These are phyloP conservation scores for Auricularia auricula-judae DNA, from an alignment of 768 basidiomycete genomes.

Conservation along the genomic window DNA sequence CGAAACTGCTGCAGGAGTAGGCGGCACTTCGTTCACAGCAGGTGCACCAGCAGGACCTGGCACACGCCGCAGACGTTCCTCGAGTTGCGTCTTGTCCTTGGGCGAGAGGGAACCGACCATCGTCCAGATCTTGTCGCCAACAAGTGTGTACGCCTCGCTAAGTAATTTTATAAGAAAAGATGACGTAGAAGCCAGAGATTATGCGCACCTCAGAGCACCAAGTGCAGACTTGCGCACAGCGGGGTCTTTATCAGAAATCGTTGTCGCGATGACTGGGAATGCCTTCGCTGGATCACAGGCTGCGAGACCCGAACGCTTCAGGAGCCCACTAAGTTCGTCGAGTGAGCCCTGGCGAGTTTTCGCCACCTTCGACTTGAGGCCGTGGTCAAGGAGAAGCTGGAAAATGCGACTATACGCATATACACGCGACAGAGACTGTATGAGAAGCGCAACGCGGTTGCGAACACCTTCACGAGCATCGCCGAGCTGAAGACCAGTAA, in stretches of 20 bases:
- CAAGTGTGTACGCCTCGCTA: constrained; percentile 72
- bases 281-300: constrained; percentile 76
- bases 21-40: constrained; percentile 33
- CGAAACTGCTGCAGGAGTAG: constrained; percentile 34
- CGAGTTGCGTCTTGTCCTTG: constrained; percentile 87
- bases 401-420: constrained; percentile 92
- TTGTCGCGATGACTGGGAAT: constrained; percentile 61
- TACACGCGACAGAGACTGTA: constrained; percentile 77
- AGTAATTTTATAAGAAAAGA: constrained; percentile 8
- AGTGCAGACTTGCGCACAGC: constrained; percentile 82
- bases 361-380: constrained; percentile 80
- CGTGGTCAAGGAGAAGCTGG: constrained; percentile 77
- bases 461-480: constrained; percentile 82
- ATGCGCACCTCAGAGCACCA: constrained; percentile 61
- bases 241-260: constrained; percentile 85
- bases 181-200: constrained; percentile 1
- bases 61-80: constrained; percentile 80
- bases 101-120: constrained; percentile 62
- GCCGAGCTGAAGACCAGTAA: constrained; percentile 52
- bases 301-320: constrained; percentile 73
- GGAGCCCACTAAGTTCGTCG: constrained; percentile 66
- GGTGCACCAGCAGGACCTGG: constrained; percentile 53
- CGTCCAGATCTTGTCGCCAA: constrained; percentile 80
- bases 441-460: constrained; percentile 67
- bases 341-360: constrained; percentile 82